Conservation (phyloP, 805 yeast genomes). For the Candida pseudoglaebosa region DNA sequence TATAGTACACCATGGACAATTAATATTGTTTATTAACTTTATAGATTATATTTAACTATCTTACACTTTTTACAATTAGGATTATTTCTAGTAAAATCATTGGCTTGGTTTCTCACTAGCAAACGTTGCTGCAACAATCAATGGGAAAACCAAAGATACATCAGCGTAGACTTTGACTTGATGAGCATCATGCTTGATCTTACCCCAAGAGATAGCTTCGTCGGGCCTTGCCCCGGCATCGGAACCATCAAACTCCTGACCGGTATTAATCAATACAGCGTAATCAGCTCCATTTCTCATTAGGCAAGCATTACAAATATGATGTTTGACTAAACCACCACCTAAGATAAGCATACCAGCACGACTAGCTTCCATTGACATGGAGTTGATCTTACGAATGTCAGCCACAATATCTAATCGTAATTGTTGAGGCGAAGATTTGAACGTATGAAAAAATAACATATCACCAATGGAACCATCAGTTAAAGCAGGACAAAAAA, state of each 20-base stretch:
- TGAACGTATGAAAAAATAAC: constrained; percentile 98
- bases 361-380: constrained; percentile 89
- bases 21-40: too few relatives aligned
- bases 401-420: constrained; percentile 92
- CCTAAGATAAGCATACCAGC: constrained; percentile 98
- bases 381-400: constrained; percentile 83
- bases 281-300: constrained; percentile 99
- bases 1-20: neutral
- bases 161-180: constrained; percentile 93
- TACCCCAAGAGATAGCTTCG: constrained; percentile 99
- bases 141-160: constrained; percentile 90
- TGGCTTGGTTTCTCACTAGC: constrained; percentile 44
- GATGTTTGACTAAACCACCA: constrained; percentile 96
- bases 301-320: constrained; percentile 94
- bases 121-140: constrained; percentile 96
- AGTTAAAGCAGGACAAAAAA: constrained; percentile 95
- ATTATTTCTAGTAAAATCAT: neutral
- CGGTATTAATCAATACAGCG: constrained; percentile 96
- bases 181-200: constrained; percentile 90
- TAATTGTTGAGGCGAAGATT: constrained; percentile 84
- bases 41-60: too few relatives aligned
- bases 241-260: constrained; percentile 97
- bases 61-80: too few relatives aligned
- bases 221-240: constrained; percentile 99
- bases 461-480: constrained; percentile 99